These are phyloP conservation scores for Vinca major DNA, from an alignment of 305 asterid species.

Conservation along the genomic window DNA sequence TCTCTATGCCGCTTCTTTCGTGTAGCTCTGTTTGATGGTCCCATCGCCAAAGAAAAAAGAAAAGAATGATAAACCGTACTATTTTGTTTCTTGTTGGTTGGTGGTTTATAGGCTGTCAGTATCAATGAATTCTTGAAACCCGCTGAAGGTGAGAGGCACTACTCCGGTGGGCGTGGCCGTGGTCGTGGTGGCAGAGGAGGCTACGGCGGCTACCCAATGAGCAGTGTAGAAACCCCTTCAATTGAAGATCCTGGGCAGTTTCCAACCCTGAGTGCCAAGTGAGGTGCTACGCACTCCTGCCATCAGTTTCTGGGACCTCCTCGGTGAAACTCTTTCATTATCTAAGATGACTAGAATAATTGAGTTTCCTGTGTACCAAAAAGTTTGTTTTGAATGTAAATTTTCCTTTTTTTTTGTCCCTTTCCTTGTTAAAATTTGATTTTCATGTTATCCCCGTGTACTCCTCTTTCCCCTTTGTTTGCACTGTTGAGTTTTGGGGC, in stretches of 20 bases:
- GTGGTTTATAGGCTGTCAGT: conserved; percentile 55
- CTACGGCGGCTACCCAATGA: conserved; percentile 16
- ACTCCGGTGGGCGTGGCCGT: conserved; percentile 54
- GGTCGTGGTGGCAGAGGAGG: conserved; percentile 45
- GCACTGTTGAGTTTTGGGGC: conserved; percentile 2
- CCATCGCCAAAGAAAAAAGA: too few species aligned
- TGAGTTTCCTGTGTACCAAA: conserved; percentile 22
- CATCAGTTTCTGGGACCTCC: conserved; percentile 20
- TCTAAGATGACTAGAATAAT: conserved; percentile 15
- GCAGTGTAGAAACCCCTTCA: conserved; percentile 20
- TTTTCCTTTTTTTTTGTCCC: conserved; percentile 13
- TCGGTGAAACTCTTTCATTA: neutral
- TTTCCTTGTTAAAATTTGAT: conserved; percentile 3
- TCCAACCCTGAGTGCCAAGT: conserved; percentile 26
- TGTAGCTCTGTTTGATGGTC: too few species aligned
- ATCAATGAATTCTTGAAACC: conserved; percentile 87
- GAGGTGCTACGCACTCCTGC: conserved; percentile 8
- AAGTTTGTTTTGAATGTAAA: conserved; percentile 28
- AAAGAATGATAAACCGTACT: neutral
- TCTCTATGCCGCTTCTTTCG: too few species aligned
- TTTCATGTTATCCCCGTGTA: conserved; percentile 4
- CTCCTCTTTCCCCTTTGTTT: neutral
- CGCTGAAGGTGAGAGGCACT: conserved; percentile 56
- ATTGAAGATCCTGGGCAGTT: conserved; percentile 30
- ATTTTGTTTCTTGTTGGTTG: neutral